These are phyloP conservation scores for Salix koriyanagi DNA, from an alignment of 345 rosid genomes.

Conservation along the genomic window DNA sequence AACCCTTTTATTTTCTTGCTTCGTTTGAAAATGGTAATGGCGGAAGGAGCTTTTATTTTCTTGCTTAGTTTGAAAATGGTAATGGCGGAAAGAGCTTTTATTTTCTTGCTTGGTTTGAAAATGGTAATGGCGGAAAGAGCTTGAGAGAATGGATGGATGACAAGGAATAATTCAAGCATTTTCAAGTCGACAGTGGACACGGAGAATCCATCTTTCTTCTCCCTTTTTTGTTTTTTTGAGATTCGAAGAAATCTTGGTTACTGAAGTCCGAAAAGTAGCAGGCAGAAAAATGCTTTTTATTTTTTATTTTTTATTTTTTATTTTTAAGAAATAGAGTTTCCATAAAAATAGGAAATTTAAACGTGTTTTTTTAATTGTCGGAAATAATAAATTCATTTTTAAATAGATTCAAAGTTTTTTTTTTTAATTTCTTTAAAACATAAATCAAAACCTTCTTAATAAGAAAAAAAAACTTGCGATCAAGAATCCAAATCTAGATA, in stretches of 20 bases:
- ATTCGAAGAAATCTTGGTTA: neutral
- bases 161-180: neutral
- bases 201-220: neutral
- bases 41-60: neutral
- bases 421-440: no score
- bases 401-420: no score
- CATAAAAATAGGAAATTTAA: no score
- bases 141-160: neutral
- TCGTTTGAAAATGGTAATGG: neutral
- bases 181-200: neutral
- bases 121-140: neutral
- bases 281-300: no score
- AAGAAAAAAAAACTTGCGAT: no score
- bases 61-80: neutral
- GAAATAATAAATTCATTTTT: no score
- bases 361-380: no score
- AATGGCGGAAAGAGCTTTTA: neutral
- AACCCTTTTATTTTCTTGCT: neutral
- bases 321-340: no score
- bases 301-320: no score
- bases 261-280: neutral
- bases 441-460: no score
- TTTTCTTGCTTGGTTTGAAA: neutral
- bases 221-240: neutral
- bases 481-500: no score